Base-by-base conservation (phyloP, 345 rosid genomes). In the Hibiscus trionum region DNA sequence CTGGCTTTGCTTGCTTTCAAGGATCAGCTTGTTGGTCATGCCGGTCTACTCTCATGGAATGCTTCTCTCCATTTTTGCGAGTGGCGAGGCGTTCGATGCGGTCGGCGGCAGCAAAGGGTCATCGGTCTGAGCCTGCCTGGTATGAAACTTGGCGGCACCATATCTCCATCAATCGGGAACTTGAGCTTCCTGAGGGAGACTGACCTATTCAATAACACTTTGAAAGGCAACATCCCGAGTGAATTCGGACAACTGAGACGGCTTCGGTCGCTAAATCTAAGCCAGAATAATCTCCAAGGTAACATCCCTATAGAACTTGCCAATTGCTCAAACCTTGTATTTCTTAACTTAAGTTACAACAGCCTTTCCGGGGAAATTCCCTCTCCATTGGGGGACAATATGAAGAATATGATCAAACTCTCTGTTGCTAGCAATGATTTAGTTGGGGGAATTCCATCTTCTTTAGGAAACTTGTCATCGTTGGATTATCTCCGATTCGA, bases 61-160 rank as follows among this genome's bases (percentile, higher is more conserved):
- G 35, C n/a, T 66, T 66, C 71, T 24, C 39, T 68, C 60, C 60
- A 68, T 35, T 68, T 78, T 12, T 81, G 82, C 50, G 49, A 49
- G 0, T 78, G 84, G 84, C 16, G 61, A 4, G 80, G 84, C 3
- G 75, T 78, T 14, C 47, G 59, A 26, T 76, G 84, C 4, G 46
- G 74, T 26, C 26, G 9, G 3, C 47, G 27, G 0, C 77, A 73
- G 3, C 66, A 73, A 24, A 61, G 82, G 33, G 82, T 81, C 4
- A 42, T 47, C 58, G 3, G 47, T 5, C 33, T 35, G 46, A 33
- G 3, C 3, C 66, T 61, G 5, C 7, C 4, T 7, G 3, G 66
- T 3, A 33, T 61, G 24, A 6, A 61, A n/a, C 17, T 61, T 1
- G 66, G 14, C 10, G 46, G 46, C 12, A 7, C 47, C 66, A 61